These are phyloP conservation scores for Raddia distichophylla DNA, from an alignment of 176 grass and related monocot genomes.

Conservation along the genomic window DNA sequence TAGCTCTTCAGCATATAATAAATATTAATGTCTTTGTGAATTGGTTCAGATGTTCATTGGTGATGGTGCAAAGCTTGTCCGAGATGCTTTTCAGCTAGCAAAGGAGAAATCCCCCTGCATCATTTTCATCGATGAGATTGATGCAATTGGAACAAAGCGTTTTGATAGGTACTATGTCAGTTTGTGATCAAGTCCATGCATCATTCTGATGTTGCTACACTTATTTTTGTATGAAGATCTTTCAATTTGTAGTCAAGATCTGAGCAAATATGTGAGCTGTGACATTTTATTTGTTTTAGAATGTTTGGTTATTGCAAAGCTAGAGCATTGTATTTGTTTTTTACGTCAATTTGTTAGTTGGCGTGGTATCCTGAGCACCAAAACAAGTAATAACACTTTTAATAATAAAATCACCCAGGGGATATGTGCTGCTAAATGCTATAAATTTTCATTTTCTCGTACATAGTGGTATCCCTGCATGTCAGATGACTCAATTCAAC, in stretches of 20 bases:
- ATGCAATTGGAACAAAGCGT: constrained; percentile 87
- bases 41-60: constrained; percentile 78
- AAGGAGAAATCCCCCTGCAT: constrained; percentile 86
- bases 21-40: constrained; percentile 11
- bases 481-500: not conserved
- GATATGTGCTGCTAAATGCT: not conserved
- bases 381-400: not conserved
- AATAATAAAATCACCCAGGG: not conserved
- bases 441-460: not conserved
- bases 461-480: not conserved
- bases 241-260: not conserved
- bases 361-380: not conserved
- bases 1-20: not conserved
- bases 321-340: not conserved
- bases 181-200: constrained; percentile 1
- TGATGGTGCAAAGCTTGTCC: constrained; percentile 80
- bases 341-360: not conserved
- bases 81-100: constrained; percentile 81
- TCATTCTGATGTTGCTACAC: not conserved
- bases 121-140: constrained; percentile 90
- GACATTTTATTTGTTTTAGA: not conserved
- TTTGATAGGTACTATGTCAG: constrained; percentile 62
- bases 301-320: not conserved
- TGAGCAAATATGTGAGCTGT: not conserved
- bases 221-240: not conserved